phyloP scores from a whole-genome alignment of 805 yeast genomes.

The Lachancea quebecensis region DNA sequence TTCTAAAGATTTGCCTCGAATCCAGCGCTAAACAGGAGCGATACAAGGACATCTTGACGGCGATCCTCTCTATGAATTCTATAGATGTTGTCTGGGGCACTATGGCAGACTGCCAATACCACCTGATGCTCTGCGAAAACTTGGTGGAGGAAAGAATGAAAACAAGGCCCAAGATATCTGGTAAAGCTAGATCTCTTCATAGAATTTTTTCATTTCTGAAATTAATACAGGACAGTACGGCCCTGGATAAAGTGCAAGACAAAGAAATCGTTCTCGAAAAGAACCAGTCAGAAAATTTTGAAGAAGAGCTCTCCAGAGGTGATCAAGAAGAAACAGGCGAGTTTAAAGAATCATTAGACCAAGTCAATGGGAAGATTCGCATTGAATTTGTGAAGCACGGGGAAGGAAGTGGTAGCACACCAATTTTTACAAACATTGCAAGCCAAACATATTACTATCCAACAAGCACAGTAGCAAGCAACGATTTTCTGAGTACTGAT shows the following conservation, averaged over 20 bases:
- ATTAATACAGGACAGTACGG: conserved; percentile 69
- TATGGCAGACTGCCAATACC: conserved; percentile 75
- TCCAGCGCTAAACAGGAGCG: conserved; percentile 51
- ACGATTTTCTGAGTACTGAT: conserved; percentile 62
- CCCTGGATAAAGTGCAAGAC: conserved; percentile 25
- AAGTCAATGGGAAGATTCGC: conserved; percentile 41
- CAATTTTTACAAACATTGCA: conserved; percentile 39
- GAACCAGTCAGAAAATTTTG: conserved; percentile 7
- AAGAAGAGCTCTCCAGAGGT: neutral
- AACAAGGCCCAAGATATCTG: conserved; percentile 56
- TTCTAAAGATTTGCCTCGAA: conserved; percentile 52
- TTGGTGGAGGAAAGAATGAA: conserved; percentile 65
- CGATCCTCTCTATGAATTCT: conserved; percentile 78
- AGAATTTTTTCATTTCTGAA: conserved; percentile 71
- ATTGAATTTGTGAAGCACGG: conserved; percentile 33
- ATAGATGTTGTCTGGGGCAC: conserved; percentile 89
- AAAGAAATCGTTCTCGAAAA: conserved; percentile 22
- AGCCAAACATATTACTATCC: conserved; percentile 31
- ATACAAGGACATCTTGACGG: conserved; percentile 78
- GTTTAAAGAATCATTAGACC: conserved; percentile 33
- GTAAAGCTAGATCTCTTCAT: conserved; percentile 72
- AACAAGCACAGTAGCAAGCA: conserved; percentile 40
- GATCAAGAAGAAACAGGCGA: conserved; percentile 8
- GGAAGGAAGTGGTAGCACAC: conserved; percentile 23
- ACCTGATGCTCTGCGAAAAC: conserved; percentile 68